Evolutionary conservation across 345 rosid species (phyloP).

Genomic region (Acer negundo): DNA sequence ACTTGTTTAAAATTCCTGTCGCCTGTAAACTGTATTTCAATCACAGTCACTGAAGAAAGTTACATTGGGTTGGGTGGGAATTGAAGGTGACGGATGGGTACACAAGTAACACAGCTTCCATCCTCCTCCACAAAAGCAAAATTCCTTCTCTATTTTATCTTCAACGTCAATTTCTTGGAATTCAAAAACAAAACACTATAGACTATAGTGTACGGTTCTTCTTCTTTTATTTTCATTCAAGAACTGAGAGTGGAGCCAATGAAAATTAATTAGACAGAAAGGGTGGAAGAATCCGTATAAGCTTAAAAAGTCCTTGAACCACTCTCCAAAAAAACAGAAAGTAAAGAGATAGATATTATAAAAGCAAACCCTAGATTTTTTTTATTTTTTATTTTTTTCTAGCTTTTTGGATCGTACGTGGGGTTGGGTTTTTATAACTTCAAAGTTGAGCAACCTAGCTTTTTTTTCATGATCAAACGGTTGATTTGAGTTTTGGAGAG

Average conservation of each 20-base stretch:
- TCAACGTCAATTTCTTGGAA: slow-evolving; percentile 12
- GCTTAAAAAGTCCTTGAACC: slow-evolving; percentile 19
- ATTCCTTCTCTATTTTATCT: not conserved
- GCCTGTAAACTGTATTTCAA: not conserved
- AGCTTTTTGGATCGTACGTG: not conserved
- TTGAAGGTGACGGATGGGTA: slow-evolving; percentile 28
- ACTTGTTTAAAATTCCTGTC: slow-evolving; percentile 23
- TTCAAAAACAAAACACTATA: slow-evolving; percentile 1
- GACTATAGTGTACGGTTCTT: not conserved
- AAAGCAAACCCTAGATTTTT: not conserved
- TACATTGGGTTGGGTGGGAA: slow-evolving; percentile 29
- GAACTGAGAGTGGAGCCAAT: slow-evolving; percentile 24
- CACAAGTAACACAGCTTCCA: no score
- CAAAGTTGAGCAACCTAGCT: slow-evolving; percentile 7
- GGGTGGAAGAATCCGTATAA: slow-evolving; percentile 4
- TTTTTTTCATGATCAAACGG: not conserved
- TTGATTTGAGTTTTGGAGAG: slow-evolving; percentile 6
- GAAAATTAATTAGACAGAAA: slow-evolving; percentile 19
- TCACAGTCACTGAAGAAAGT: slow-evolving; percentile 12
- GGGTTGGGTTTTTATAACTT: not conserved
- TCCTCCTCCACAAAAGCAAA: not conserved
- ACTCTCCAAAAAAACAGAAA: slow-evolving; percentile 15
- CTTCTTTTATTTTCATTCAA: slow-evolving; percentile 1
- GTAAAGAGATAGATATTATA: not conserved
- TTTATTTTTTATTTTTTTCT: not conserved